Evolutionary conservation across 2,329 filamentous ascomycete genomes (phyloP).

Genomic region (Fusarium circinatum): DNA sequence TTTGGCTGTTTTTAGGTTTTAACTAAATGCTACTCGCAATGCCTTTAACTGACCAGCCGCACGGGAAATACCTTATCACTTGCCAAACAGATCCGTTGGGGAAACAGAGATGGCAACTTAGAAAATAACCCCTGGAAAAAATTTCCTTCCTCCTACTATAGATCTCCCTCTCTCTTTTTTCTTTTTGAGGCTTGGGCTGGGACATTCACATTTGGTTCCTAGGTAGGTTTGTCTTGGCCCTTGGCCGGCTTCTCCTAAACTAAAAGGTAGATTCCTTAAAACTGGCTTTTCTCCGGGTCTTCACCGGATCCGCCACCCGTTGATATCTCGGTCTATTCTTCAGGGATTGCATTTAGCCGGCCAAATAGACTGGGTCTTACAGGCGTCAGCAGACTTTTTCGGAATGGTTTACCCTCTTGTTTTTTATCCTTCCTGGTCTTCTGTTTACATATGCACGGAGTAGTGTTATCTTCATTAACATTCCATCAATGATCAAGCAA

Average conservation of each 20-base stretch:
- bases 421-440: not conserved
- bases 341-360: slow-evolving; percentile 40
- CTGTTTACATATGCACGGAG: not conserved
- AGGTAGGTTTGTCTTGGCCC: slow-evolving; percentile 17
- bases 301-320: slow-evolving; percentile 40
- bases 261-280: not conserved
- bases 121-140: slow-evolving; percentile 13
- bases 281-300: slow-evolving; percentile 28
- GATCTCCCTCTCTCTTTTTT: not conserved
- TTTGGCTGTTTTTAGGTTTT: not conserved
- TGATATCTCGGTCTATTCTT: slow-evolving; percentile 40
- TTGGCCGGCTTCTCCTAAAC: not conserved
- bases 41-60: not conserved
- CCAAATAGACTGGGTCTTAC: slow-evolving; percentile 22
- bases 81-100: not conserved
- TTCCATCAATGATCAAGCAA: slow-evolving; percentile 11
- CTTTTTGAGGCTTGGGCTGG: slow-evolving; percentile 28
- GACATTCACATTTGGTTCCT: slow-evolving; percentile 23
- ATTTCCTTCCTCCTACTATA: not conserved
- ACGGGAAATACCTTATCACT: slow-evolving; percentile 18
- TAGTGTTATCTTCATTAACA: not conserved
- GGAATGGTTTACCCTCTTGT: not conserved
- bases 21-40: not conserved
- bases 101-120: not conserved
- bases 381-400: slow-evolving; percentile 27